phyloP scores from a whole-genome alignment of 2,329 filamentous ascomycete genomes.

The Claviceps sp. region DNA sequence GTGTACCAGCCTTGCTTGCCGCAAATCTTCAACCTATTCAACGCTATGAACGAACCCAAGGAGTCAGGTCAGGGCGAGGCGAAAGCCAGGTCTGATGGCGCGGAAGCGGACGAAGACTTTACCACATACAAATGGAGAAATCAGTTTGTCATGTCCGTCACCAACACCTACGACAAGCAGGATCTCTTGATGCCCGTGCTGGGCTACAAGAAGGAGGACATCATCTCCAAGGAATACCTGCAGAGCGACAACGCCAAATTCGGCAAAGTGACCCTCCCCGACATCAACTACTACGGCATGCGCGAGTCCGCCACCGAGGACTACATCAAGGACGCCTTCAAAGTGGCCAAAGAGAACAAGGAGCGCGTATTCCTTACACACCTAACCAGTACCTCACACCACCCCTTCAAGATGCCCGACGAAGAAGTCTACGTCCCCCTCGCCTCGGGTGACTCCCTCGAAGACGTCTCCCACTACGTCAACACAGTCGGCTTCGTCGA shows the following conservation, averaged over 20 bases:
- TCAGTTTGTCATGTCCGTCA: slow-evolving; percentile 20
- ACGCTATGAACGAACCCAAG: slow-evolving; percentile 10
- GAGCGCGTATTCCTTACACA: slow-evolving; percentile 22
- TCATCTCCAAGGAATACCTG: slow-evolving; percentile 17
- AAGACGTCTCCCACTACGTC: slow-evolving; percentile 19
- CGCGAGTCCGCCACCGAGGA: slow-evolving; percentile 18
- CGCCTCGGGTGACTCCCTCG: slow-evolving; percentile 11
- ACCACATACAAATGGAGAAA: slow-evolving; percentile 18
- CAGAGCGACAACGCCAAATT: slow-evolving; percentile 16
- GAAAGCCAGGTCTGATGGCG: not conserved
- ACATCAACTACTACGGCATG: slow-evolving; percentile 23
- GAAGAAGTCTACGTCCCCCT: slow-evolving; percentile 16
- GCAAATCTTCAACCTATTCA: slow-evolving; percentile 21
- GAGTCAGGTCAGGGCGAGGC: slow-evolving; percentile 1
- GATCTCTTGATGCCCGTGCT: slow-evolving; percentile 17
- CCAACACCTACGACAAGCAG: slow-evolving; percentile 21
- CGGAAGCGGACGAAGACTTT: slow-evolving; percentile 6
- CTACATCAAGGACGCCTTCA: slow-evolving; percentile 20
- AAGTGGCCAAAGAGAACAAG: slow-evolving; percentile 15
- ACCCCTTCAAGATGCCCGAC: slow-evolving; percentile 19
- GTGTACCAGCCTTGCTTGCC: slow-evolving; percentile 32
- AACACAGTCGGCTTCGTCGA: slow-evolving; percentile 21
- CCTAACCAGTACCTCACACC: slow-evolving; percentile 23
- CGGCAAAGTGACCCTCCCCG: slow-evolving; percentile 14
- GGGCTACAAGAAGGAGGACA: slow-evolving; percentile 16